Base-by-base conservation (phyloP, 345 rosid species). In the Citrus trifoliata region DNA sequence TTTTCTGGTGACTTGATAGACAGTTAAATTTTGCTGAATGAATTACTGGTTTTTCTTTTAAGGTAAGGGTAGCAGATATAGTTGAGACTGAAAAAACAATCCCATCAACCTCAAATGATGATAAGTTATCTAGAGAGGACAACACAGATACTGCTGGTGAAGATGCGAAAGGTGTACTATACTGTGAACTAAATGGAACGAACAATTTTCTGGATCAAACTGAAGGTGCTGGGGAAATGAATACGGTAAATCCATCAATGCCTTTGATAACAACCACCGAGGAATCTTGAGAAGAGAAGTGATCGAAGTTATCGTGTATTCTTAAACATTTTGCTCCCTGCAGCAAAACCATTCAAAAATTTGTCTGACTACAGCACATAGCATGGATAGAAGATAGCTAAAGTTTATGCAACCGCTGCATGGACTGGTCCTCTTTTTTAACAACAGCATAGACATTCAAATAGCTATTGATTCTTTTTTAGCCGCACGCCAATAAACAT, bases 31-130 rank as follows among this genome's bases (percentile, higher is more conserved):
- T 33, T 61, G 16, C 59, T 67, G 27, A 67, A 67, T 18, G 8
- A 76, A 53, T 28, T 32, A 37, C 60, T 28, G 58, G 32, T 37
- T 77, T 70, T 71, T 55, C 28, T 75, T 59, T n/a, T 21, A 68
- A 91, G 93, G 87, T 86, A 56, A 80, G 83, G 73, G 87, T 82
- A 10, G 75, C 75, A n/a, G 84, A 84, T 78, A 66, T 81, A 16
- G 62, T 73, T 0, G 81, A 30, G 76, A 46, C 46, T 30, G 66
- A 56, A 48, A 79, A 58, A 53, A 51, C 86, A 14, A 51, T 67
- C 30, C 42, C 66, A 24, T 69, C 84, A 46, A 18, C 82, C 24
- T 73, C 86, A 37, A 0, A 79, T 12, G 72, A 77, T 60, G 83
- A 76, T 9, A 64, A 80, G 55, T 68, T 30, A 33, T 53, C 56